phyloP scores from a whole-genome alignment of 371 early-diverging fungal species.

The Mucor velutinosus region DNA sequence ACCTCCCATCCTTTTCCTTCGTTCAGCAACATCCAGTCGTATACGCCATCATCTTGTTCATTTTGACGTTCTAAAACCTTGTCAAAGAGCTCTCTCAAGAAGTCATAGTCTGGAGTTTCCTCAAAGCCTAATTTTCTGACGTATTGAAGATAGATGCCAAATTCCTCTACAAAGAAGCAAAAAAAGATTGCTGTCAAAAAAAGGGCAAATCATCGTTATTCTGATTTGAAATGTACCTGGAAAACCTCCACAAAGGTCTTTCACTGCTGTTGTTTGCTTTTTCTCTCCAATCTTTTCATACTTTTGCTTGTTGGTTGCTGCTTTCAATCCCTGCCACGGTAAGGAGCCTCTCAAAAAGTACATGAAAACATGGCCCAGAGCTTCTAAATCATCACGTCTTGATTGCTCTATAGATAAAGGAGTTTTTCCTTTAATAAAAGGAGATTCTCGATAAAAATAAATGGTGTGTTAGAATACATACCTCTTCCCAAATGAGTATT shows the following conservation, averaged over 20 bases:
- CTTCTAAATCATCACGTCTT: constrained; percentile 95
- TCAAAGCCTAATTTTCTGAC: constrained; percentile 93
- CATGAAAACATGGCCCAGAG: constrained; percentile 93
- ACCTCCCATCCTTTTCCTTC: constrained; percentile 70
- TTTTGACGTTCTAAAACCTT: constrained; percentile 72
- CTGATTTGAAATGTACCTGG: constrained; percentile 53
- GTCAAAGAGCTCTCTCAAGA: constrained; percentile 84
- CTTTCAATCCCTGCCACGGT: constrained; percentile 97
- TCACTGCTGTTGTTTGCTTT: constrained; percentile 79
- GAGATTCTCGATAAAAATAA: not conserved
- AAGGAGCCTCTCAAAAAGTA: constrained; percentile 91
- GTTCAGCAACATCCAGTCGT: constrained; percentile 89
- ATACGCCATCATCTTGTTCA: constrained; percentile 85
- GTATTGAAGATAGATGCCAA: constrained; percentile 90
- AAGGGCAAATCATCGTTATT: not conserved
- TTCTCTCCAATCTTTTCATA: constrained; percentile 93
- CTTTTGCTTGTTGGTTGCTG: constrained; percentile 92
- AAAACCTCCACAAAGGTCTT: constrained; percentile 82
- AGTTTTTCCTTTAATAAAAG: not conserved
- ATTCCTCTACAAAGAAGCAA: constrained; percentile 66
- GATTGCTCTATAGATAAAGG: constrained; percentile 73
- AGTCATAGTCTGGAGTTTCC: constrained; percentile 95
- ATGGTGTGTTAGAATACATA: constrained; percentile 11
- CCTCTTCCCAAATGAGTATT: constrained; percentile 92
- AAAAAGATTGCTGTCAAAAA: not conserved